Evolutionary conservation across 441 rosid species (phyloP), one percentile per base, ranked within the genome.

Genomic region (Syzygium malaccense): DNA sequence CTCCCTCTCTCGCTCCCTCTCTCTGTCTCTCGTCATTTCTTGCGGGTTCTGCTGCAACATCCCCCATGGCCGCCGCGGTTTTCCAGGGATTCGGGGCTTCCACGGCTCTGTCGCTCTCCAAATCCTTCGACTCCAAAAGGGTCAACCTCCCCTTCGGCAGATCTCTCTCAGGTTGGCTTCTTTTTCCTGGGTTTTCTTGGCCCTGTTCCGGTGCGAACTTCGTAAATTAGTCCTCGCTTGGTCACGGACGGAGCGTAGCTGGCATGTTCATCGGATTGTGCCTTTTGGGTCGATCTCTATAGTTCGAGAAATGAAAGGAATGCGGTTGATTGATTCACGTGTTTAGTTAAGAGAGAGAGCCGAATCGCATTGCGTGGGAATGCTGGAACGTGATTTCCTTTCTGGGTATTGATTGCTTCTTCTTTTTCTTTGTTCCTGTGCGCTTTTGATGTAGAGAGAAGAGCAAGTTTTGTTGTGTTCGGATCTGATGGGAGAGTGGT

Each of bases 21-120:
- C 54, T 32, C n/a, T 41, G 32, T 17, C 12, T 37, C 26, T 10
- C 13, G 26, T 88, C 84, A n/a, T 37, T 45, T 20, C 23, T 89
- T 79, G 55, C 78, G 51, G 85, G 68, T 6, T 51, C 32, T 30
- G 18, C 55, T 37, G 48, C 55, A 45, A 75, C 13, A 75, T 23
- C 83, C 84, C 51, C 87, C 90, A 96, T 96, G 98, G 96, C 96
- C 41, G 92, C 96, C 54, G 92, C 94, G 18, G 87, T 92, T 90
- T 91, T 94, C 89, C 96, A 90, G 88, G 97, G 96, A 53, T 48
- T 92, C n/a, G 96, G 94, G 53, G 92, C 95, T 48, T 93, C 95
- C 3, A 88, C 92, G 5, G 92, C 94, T 86, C 58, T 92, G 13
- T 88, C 95, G 14, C 91, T 91, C 8, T 88, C 95, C 85, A 92